Evolutionary conservation across 1,284 basidiomycete species (phyloP).

Genomic region (Puccinia novopanici): DNA sequence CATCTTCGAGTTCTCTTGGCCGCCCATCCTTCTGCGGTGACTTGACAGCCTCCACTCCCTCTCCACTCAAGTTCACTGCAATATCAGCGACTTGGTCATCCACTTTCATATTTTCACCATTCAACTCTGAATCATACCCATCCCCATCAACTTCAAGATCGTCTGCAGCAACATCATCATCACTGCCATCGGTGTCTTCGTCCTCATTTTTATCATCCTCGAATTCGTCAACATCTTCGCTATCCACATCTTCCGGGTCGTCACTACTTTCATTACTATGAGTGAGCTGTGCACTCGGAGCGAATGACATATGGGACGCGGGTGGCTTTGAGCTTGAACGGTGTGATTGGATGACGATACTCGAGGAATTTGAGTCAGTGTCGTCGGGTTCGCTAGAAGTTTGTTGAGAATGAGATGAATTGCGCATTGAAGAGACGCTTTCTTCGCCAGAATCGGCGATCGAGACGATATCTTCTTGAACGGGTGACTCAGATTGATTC

Average conservation of each 20-base stretch:
- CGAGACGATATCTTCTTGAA: constrained; percentile 12
- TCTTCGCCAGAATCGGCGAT: background rate
- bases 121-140: constrained; percentile 1
- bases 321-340: background rate
- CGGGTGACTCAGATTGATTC: background rate
- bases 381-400: background rate
- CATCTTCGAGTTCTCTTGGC: too few relatives aligned
- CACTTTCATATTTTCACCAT: background rate
- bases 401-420: background rate
- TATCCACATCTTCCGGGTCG: constrained; percentile 4
- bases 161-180: background rate
- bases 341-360: constrained; percentile 11
- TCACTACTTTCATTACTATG: background rate
- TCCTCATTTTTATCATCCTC: constrained; percentile 41
- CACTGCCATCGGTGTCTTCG: background rate
- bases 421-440: background rate
- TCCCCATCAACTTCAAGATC: background rate
- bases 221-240: constrained; percentile 16
- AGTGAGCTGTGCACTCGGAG: background rate
- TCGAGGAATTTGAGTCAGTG: background rate
- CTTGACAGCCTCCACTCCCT: background rate
- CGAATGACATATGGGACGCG: background rate
- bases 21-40: too few relatives aligned
- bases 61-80: constrained; percentile 7
- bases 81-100: background rate